These are phyloP conservation scores for Solanum lycopersicoides DNA, from an alignment of 257 asterid species.

Conservation along the genomic window DNA sequence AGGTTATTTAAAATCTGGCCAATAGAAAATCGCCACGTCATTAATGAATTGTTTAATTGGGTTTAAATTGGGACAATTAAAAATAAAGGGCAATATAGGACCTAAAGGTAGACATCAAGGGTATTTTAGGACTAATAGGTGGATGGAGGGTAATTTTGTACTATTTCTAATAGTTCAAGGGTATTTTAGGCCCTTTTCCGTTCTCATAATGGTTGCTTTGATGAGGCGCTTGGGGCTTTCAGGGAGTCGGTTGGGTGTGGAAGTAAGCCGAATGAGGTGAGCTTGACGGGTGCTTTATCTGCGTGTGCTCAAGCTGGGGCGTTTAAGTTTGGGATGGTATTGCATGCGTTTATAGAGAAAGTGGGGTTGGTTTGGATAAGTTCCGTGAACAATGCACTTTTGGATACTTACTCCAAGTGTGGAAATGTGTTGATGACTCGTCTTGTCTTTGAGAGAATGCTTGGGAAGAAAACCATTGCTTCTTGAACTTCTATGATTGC, in stretches of 20 bases:
- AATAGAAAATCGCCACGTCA: too few species aligned
- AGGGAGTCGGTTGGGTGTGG: slow-evolving; percentile 42
- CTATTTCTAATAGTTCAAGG: too few species aligned
- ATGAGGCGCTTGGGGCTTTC: slow-evolving; percentile 43
- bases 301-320: slow-evolving; percentile 81
- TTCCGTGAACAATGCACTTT: slow-evolving; percentile 68
- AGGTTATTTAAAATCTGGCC: too few species aligned
- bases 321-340: slow-evolving; percentile 38
- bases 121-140: too few species aligned
- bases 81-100: too few species aligned
- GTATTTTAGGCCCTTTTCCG: too few species aligned
- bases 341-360: slow-evolving; percentile 67
- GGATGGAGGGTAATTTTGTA: too few species aligned
- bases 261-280: slow-evolving; percentile 60
- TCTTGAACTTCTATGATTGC: slow-evolving; percentile 76
- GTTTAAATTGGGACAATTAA: too few species aligned
- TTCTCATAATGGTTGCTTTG: slow-evolving; percentile 36
- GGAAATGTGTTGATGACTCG: slow-evolving; percentile 69
- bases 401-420: slow-evolving; percentile 67
- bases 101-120: too few species aligned
- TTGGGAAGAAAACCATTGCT: slow-evolving; percentile 42
- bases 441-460: slow-evolving; percentile 52
- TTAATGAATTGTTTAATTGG: too few species aligned
- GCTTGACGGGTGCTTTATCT: slow-evolving; percentile 70
- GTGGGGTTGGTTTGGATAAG: slow-evolving; percentile 53